A percentile compares a stretch with the other conserved stretches of the same genome.
Conservation (phyloP, 352 stramenopile genomes). For the Pythium monospermum region DNA sequence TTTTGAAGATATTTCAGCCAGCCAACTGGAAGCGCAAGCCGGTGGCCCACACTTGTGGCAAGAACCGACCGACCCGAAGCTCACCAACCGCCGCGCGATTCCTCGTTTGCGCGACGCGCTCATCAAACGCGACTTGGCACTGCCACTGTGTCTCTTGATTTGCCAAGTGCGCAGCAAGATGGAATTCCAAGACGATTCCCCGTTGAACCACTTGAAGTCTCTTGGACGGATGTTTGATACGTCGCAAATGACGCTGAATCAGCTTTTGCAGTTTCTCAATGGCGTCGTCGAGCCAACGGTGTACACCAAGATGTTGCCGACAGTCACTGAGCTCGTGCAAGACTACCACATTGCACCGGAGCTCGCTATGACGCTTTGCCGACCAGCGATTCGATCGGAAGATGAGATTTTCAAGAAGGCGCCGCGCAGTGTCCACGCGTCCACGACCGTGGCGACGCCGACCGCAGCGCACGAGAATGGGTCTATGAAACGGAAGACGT, state of each 20-base stretch:
- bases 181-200: slow-evolving; percentile 64
- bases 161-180: slow-evolving; percentile 84
- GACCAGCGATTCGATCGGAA: slow-evolving; percentile 72
- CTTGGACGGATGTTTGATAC: slow-evolving; percentile 79
- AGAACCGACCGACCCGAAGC: slow-evolving; percentile 70
- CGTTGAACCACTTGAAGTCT: slow-evolving; percentile 65
- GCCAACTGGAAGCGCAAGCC: slow-evolving; percentile 77
- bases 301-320: slow-evolving; percentile 72
- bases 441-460: slow-evolving; percentile 11
- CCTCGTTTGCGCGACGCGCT: slow-evolving; percentile 76
- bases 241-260: slow-evolving; percentile 79
- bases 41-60: slow-evolving; percentile 77
- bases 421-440: slow-evolving; percentile 53
- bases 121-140: slow-evolving; percentile 71
- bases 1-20: slow-evolving; percentile 81
- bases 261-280: slow-evolving; percentile 83
- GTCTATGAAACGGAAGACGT: too few relatives aligned
- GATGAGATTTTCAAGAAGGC: slow-evolving; percentile 60
- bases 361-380: slow-evolving; percentile 72
- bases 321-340: slow-evolving; percentile 50
- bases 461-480: too few relatives aligned
- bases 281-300: slow-evolving; percentile 62
- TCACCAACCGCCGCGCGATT: slow-evolving; percentile 81
- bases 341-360: slow-evolving; percentile 72
- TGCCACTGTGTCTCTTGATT: slow-evolving; percentile 76